Evolutionary conservation across 768 basidiomycete species (phyloP).

Genomic region (Imleria badia): DNA sequence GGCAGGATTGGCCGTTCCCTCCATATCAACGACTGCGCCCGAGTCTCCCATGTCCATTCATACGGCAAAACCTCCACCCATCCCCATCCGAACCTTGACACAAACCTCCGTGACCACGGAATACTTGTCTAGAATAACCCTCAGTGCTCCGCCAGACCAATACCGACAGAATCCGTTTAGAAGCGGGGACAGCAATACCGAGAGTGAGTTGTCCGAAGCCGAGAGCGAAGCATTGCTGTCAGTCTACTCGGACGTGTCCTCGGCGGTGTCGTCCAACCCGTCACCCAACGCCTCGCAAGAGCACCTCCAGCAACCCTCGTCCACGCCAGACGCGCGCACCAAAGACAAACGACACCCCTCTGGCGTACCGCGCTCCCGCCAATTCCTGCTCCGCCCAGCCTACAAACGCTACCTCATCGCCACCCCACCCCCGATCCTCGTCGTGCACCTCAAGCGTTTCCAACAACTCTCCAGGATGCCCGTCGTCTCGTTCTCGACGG

Average conservation of each 20-base stretch:
- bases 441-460: slow-evolving; percentile 93
- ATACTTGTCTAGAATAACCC: slow-evolving; percentile 25
- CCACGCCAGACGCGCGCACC: slow-evolving; percentile 22
- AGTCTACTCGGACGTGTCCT: slow-evolving; percentile 37
- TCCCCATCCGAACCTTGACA: slow-evolving; percentile 11
- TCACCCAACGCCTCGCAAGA: slow-evolving; percentile 36
- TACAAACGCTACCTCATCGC: slow-evolving; percentile 95
- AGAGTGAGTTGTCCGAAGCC: slow-evolving; percentile 34
- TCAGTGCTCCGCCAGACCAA: slow-evolving; percentile 31
- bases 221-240: slow-evolving; percentile 34
- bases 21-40: slow-evolving; percentile 52
- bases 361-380: slow-evolving; percentile 43
- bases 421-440: slow-evolving; percentile 80
- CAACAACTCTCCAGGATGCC: slow-evolving; percentile 75
- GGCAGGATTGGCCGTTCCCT: slow-evolving; percentile 47
- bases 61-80: slow-evolving; percentile 17
- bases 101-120: slow-evolving; percentile 10
- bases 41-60: slow-evolving; percentile 35
- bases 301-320: slow-evolving; percentile 13
- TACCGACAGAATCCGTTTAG: slow-evolving; percentile 20
- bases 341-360: slow-evolving; percentile 35
- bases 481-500: slow-evolving; percentile 60
- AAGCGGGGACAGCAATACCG: slow-evolving; percentile 26
- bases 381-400: slow-evolving; percentile 76
- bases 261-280: slow-evolving; percentile 27